phyloP scores from a whole-genome alignment of 129 eudicot genomes.

The Solidago caesia region DNA sequence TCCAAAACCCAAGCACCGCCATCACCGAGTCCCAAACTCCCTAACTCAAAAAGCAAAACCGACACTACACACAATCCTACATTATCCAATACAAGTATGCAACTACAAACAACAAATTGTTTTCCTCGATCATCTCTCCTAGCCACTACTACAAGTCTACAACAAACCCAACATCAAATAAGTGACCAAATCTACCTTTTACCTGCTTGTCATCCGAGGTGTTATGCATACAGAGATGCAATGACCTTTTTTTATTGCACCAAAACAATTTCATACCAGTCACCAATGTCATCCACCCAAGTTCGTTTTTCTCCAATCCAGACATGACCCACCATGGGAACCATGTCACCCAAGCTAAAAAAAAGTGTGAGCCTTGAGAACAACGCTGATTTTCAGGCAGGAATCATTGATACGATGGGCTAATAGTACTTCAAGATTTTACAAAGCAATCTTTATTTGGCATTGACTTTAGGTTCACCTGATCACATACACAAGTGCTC shows the following conservation, averaged over 20 bases:
- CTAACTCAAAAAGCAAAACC: neutral
- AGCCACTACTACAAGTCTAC: neutral
- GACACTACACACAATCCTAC: neutral
- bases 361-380: neutral
- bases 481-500: too few relatives aligned
- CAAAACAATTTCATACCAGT: neutral
- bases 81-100: neutral
- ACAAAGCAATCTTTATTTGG: too few relatives aligned
- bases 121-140: neutral
- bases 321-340: neutral
- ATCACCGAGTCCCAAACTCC: neutral
- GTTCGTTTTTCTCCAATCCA: neutral
- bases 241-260: neutral
- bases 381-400: neutral
- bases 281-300: neutral
- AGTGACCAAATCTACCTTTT: neutral
- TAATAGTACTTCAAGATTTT: too few relatives aligned
- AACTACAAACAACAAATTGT: neutral
- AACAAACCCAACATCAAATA: neutral
- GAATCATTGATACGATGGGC: too few relatives aligned
- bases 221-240: neutral
- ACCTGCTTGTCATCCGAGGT: neutral
- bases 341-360: neutral
- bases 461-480: too few relatives aligned
- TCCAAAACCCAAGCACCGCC: neutral